Conservation (phyloP, 306 rosid species). For the Erythrophleum fordii region DNA sequence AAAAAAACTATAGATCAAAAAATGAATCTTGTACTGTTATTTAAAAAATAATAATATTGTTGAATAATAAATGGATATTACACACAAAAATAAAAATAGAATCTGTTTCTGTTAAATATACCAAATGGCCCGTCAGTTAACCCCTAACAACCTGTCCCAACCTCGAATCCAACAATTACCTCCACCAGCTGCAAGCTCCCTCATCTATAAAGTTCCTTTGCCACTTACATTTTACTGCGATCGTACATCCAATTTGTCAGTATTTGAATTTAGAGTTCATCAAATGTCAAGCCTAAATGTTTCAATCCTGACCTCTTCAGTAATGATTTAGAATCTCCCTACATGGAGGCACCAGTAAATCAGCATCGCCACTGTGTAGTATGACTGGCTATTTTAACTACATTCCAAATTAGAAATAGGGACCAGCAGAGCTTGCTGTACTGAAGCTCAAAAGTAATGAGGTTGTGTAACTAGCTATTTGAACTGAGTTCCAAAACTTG, state of each 20-base stretch:
- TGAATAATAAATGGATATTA: no score
- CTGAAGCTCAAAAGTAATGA: not conserved
- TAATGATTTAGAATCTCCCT: not conserved
- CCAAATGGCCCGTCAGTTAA: no score
- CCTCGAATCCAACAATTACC: not conserved
- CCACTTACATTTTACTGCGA: not conserved
- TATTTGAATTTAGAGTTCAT: not conserved
- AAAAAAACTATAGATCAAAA: no score
- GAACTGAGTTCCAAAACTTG: slow-evolving; percentile 3
- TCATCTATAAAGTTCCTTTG: not conserved
- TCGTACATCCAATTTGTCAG: not conserved
- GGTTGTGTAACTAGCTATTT: not conserved
- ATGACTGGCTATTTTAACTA: not conserved
- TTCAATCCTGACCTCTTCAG: not conserved
- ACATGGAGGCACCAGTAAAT: not conserved
- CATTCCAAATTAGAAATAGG: not conserved
- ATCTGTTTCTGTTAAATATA: no score
- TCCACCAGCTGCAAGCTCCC: not conserved
- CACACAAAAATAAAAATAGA: no score
- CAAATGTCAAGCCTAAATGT: not conserved
- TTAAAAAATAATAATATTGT: no score
- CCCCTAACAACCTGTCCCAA: not conserved
- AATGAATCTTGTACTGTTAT: no score
- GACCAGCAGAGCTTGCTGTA: not conserved
- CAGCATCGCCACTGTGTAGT: not conserved